phyloP scores from a whole-genome alignment of 78 protist species.

The Bigelowiella natans region DNA sequence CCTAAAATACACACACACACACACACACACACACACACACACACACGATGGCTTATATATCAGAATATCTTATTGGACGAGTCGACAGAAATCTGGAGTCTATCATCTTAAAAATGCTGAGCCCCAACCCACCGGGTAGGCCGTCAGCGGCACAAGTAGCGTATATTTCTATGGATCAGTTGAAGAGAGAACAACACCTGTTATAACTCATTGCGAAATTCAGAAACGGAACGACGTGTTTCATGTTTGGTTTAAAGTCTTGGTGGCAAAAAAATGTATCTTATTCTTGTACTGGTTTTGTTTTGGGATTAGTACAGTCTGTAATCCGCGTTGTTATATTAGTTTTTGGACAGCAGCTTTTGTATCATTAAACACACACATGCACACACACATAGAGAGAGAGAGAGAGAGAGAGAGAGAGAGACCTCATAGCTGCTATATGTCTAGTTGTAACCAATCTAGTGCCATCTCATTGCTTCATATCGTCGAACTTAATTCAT shows the following conservation, averaged over 20 bases:
- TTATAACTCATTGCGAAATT: too few species aligned
- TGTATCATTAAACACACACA: not conserved
- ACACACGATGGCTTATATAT: not conserved
- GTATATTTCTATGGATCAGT: not conserved
- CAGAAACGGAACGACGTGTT: too few species aligned
- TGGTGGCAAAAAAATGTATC: too few species aligned
- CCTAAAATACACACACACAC: not conserved
- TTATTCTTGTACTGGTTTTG: too few species aligned
- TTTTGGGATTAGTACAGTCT: too few species aligned
- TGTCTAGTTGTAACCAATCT: not conserved
- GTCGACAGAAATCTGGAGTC: not conserved
- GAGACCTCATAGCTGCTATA: not conserved
- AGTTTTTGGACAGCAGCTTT: too few species aligned
- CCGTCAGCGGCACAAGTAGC: not conserved
- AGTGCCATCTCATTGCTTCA: not conserved
- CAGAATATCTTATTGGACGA: not conserved
- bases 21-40: not conserved
- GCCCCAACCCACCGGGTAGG: not conserved
- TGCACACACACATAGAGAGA: not conserved
- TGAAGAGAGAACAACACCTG: not conserved
- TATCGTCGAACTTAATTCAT: not conserved
- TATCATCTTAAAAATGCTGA: not conserved
- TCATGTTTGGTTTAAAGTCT: too few species aligned
- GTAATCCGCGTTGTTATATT: too few species aligned
- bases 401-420: not conserved